Evolutionary conservation across 495 filamentous ascomycete genomes (phyloP).

Genomic region (Ascodesmis nigricans): DNA sequence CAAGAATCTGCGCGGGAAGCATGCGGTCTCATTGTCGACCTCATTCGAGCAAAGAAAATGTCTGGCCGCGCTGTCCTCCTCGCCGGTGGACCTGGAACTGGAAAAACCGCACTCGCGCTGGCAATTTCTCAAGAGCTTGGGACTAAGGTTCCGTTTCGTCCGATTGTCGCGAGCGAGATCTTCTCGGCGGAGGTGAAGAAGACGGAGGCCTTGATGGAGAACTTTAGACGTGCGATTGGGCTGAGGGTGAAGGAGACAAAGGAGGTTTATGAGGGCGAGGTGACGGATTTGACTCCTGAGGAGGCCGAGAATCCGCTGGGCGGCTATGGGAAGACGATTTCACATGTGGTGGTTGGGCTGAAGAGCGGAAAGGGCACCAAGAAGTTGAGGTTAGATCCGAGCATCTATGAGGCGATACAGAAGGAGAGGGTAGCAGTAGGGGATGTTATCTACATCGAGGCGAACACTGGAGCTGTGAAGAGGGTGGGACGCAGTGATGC

Average conservation of each 20-base stretch:
- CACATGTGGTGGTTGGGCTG: conserved; percentile 5
- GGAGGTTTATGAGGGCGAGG: conserved; percentile 3
- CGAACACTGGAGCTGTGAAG: conserved; percentile 89
- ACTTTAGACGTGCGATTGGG: conserved; percentile 91
- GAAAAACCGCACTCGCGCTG: conserved; percentile 97
- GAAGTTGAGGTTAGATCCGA: conserved; percentile 94
- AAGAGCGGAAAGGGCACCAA: conserved; percentile 87
- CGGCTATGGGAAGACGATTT: conserved; percentile 85
- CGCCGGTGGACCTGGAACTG: conserved; percentile 89
- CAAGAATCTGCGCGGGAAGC: conserved; percentile 82
- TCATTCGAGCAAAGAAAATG: conserved; percentile 97
- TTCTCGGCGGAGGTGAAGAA: conserved; percentile 99
- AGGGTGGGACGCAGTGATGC: conserved; percentile 88
- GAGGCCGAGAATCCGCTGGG: conserved; percentile 60
- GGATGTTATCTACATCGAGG: conserved; percentile 95
- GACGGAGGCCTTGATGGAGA: conserved; percentile 91
- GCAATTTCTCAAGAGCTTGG: conserved; percentile 94
- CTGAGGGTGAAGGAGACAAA: conserved; percentile 61
- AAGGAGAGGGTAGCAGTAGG: conserved; percentile 97
- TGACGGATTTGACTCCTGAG: conserved; percentile 4
- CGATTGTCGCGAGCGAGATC: conserved; percentile 84
- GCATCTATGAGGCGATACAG: conserved; percentile 95
- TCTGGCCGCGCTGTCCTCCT: conserved; percentile 88
- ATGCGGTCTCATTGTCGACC: conserved; percentile 76
- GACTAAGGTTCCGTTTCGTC: conserved; percentile 84